Conservation (phyloP, 176 grass and related monocot genomes). For the Carex cristatella region DNA sequence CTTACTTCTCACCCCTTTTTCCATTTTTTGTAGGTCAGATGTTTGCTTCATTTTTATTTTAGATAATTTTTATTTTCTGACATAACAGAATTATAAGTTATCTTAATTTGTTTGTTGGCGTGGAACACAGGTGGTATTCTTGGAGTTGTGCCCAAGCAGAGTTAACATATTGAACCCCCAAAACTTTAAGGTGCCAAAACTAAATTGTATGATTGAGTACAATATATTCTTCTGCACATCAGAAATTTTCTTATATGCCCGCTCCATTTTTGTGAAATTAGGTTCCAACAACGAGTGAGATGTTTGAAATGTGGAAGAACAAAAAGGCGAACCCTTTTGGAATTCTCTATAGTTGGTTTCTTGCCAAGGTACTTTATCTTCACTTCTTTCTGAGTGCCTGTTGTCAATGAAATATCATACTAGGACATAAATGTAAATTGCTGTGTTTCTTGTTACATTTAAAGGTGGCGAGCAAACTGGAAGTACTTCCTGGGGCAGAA, state of each 20-base stretch:
- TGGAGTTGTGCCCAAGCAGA: constrained; percentile 80
- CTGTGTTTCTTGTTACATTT: constrained; percentile 10
- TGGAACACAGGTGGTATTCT: constrained; percentile 67
- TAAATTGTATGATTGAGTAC: neutral
- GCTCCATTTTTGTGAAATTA: constrained; percentile 12
- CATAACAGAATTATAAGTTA: neutral
- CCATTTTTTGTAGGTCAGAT: constrained; percentile 40
- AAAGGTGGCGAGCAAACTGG: constrained; percentile 82
- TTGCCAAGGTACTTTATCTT: constrained; percentile 56
- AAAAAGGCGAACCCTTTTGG: constrained; percentile 91
- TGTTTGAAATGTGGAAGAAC: constrained; percentile 97
- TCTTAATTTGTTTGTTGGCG: constrained; percentile 1
- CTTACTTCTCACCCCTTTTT: constrained; percentile 36
- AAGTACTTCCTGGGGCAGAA: constrained; percentile 84
- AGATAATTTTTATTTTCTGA: neutral
- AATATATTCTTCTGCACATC: neutral
- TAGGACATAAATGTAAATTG: constrained; percentile 14
- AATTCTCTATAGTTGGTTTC: constrained; percentile 96
- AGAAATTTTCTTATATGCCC: neutral
- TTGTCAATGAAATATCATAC: constrained; percentile 13
- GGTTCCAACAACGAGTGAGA: constrained; percentile 89
- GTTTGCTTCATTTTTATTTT: constrained; percentile 25
- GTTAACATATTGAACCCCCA: constrained; percentile 72
- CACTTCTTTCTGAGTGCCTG: neutral
- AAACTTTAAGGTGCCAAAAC: constrained; percentile 60